Evolutionary conservation across 2,329 filamentous ascomycete species (phyloP).

Genomic region (Fusarium anthophilum): DNA sequence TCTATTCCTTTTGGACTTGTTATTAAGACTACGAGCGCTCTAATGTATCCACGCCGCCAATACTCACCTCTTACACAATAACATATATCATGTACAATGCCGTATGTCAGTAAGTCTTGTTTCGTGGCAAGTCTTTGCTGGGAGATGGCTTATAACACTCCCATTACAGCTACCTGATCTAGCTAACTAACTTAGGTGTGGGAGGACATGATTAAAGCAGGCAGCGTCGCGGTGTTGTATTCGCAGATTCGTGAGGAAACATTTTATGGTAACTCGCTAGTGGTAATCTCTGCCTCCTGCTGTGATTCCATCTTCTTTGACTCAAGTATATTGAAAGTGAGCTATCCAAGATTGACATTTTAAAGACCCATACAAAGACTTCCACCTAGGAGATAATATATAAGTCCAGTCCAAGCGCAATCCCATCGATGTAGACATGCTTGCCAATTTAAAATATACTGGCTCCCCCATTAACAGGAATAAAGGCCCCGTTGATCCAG

Average conservation of each 20-base stretch:
- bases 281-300: neutral
- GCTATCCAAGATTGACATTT: neutral
- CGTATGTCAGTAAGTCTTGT: neutral
- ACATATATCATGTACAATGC: too few relatives aligned
- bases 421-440: neutral
- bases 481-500: conserved; percentile 1
- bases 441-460: neutral
- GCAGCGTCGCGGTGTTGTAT: neutral
- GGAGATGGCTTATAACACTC: neutral
- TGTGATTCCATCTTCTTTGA: neutral
- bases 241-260: neutral
- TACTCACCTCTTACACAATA: too few relatives aligned
- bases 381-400: too few relatives aligned
- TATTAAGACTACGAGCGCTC: neutral
- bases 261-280: neutral
- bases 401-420: neutral
- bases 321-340: neutral
- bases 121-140: neutral
- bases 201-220: neutral
- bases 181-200: too few relatives aligned
- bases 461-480: neutral
- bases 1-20: neutral
- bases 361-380: neutral
- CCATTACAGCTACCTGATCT: too few relatives aligned
- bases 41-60: too few relatives aligned